Evolutionary conservation across 192 early-diverging fungal species (phyloP).

Genomic region (Helicostylum pulchrum): DNA sequence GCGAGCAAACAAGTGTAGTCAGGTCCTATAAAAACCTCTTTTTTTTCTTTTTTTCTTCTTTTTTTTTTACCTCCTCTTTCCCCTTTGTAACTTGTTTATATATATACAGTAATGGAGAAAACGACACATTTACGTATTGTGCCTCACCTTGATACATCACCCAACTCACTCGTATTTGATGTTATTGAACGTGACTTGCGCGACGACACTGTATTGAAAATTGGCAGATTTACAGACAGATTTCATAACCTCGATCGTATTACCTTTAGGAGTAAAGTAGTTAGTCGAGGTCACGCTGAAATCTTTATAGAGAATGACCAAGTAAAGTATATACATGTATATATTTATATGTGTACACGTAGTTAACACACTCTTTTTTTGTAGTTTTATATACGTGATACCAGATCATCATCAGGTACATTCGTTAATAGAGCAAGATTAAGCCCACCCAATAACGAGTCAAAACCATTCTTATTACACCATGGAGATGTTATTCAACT

Average conservation of each 20-base stretch:
- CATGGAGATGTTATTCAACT: slow-evolving; percentile 94
- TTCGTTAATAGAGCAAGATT: slow-evolving; percentile 96
- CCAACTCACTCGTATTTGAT: slow-evolving; percentile 49
- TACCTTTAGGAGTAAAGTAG: slow-evolving; percentile 80
- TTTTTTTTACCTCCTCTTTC: no score
- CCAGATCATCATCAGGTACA: slow-evolving; percentile 95
- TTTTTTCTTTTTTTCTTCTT: no score
- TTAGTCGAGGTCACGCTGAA: slow-evolving; percentile 82
- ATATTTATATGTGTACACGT: not conserved
- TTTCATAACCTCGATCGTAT: slow-evolving; percentile 52
- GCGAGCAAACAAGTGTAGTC: no score
- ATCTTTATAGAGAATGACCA: slow-evolving; percentile 76
- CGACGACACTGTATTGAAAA: slow-evolving; percentile 30
- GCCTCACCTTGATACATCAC: slow-evolving; percentile 49
- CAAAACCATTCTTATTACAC: slow-evolving; percentile 72
- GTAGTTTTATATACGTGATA: slow-evolving; percentile 91
- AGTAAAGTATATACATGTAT: slow-evolving; percentile 20
- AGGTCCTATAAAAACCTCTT: no score
- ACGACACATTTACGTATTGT: slow-evolving; percentile 46
- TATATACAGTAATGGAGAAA: no score
- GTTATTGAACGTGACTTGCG: slow-evolving; percentile 45
- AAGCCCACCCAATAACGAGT: slow-evolving; percentile 82
- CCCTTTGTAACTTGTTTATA: no score
- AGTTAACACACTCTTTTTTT: not conserved
- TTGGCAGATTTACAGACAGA: slow-evolving; percentile 39